Base-by-base conservation (phyloP, 2,329 filamentous ascomycete genomes). In the Cladophialophora carrionii region DNA sequence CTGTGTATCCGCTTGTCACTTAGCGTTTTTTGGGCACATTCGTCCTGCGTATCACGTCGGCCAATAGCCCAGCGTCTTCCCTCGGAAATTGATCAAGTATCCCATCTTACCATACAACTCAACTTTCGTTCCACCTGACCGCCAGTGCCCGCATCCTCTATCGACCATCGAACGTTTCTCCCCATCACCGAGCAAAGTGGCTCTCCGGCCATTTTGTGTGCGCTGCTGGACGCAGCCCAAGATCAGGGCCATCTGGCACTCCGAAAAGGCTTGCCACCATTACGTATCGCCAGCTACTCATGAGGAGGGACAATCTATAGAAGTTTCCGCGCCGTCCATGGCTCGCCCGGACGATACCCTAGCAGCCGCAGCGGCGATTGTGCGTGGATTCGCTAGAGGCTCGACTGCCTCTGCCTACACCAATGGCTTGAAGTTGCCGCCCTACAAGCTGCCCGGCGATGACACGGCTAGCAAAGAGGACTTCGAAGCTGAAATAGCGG, bases 401-500 rank as follows among this genome's bases (percentile, higher is more conserved):
- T 71, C 74, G 43, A 73, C 75, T 66, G 71, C 75, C 62, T 76
- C 76, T 61, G 73, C 78, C 64, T 75, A 76, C 61, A 71, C 74
- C 60, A 86, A 87, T 78, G 83, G 83, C 70, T 43, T 71, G n/a
- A 80, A 82, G 68, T 73, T 77, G 37, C 78, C 80, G 68, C 81
- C 84, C 70, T 83, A 94, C 74, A 85, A 84, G 68, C 84, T 98
- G 26, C 93, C 94, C 14, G 95, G 95, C 64, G 84, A 86, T 64
- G 85, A 92, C 65, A 89, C 86, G 52, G 79, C 86, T 41, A 89
- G 89, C 71, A 98, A 98, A 80, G 83, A 85, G 71, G 84, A 84
- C 34, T 86, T 98, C 67, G 92, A 98, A 79, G 83, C 84, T 66
- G 94, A 98, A 79, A 85, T 99, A 64, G 86, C 89, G 57, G 89